phyloP scores from a whole-genome alignment of 345 rosid genomes.

The Salix dunnii region DNA sequence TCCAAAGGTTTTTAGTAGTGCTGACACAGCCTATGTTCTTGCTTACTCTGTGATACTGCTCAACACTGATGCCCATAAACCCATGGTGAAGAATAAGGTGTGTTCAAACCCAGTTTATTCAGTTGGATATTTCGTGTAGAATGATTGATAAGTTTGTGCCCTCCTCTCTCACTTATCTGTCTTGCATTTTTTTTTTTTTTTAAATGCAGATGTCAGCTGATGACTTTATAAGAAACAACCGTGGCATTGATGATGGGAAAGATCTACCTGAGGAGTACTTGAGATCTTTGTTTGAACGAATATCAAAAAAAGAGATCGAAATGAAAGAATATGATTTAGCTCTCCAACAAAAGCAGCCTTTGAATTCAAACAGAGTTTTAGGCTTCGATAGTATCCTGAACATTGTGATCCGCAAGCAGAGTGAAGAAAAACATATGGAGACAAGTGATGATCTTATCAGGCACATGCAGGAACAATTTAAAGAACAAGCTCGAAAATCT shows the following conservation, averaged over 20 bases:
- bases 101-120: slow-evolving; percentile 20
- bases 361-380: slow-evolving; percentile 70
- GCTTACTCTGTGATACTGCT: slow-evolving; percentile 97
- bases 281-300: slow-evolving; percentile 84
- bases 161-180: neutral
- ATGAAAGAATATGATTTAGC: slow-evolving; percentile 91
- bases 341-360: slow-evolving; percentile 73
- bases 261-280: slow-evolving; percentile 90
- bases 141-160: slow-evolving; percentile 18
- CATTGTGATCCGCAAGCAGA: slow-evolving; percentile 92
- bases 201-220: slow-evolving; percentile 91
- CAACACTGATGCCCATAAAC: slow-evolving; percentile 97
- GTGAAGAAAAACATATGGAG: slow-evolving; percentile 72
- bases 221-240: slow-evolving; percentile 92
- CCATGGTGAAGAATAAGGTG: slow-evolving; percentile 98
- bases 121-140: slow-evolving; percentile 22
- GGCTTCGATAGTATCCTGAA: slow-evolving; percentile 93
- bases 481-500: slow-evolving; percentile 96
- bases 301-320: slow-evolving; percentile 94
- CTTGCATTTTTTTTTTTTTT: neutral
- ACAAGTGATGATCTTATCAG: slow-evolving; percentile 95
- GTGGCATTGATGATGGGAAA: slow-evolving; percentile 97
- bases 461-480: slow-evolving; percentile 97
- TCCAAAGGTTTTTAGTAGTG: slow-evolving; percentile 86
- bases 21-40: slow-evolving; percentile 97